Evolutionary conservation across 2,329 filamentous ascomycete species (phyloP).

Genomic region (Davidsoniella neocaledoniae): DNA sequence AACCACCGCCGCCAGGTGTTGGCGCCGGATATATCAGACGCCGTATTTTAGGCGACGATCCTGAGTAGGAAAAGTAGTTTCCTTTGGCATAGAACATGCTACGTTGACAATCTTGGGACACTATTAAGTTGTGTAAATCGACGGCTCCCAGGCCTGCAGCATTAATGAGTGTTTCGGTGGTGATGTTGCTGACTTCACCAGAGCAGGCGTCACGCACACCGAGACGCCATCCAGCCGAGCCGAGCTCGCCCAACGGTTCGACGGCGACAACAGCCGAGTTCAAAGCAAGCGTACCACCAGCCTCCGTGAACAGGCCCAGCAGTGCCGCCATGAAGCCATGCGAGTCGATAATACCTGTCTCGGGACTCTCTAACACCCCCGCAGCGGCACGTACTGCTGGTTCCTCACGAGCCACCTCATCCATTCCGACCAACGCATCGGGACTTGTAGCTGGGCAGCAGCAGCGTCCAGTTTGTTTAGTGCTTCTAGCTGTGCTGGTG

Average conservation of each 20-base stretch:
- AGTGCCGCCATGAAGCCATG: slow-evolving; percentile 73
- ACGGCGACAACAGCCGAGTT: slow-evolving; percentile 48
- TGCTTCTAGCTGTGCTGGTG: slow-evolving; percentile 47
- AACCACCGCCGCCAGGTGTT: slow-evolving; percentile 59
- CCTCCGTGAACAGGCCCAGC: slow-evolving; percentile 58
- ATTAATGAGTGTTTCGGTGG: slow-evolving; percentile 65
- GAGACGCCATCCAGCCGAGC: slow-evolving; percentile 53
- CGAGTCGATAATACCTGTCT: slow-evolving; percentile 80
- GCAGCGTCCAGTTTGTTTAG: slow-evolving; percentile 34
- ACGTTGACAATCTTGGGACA: slow-evolving; percentile 37
- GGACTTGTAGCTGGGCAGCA: slow-evolving; percentile 32
- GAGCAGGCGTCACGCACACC: slow-evolving; percentile 29
- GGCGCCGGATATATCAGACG: slow-evolving; percentile 82
- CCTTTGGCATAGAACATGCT: slow-evolving; percentile 77
- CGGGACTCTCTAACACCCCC: slow-evolving; percentile 67
- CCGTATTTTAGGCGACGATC: slow-evolving; percentile 42
- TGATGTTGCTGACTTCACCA: slow-evolving; percentile 41
- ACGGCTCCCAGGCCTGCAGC: slow-evolving; percentile 68
- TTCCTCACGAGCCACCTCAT: slow-evolving; percentile 48
- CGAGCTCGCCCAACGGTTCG: slow-evolving; percentile 27
- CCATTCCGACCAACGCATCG: slow-evolving; percentile 50
- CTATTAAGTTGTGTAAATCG: slow-evolving; percentile 65
- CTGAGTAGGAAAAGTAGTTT: slow-evolving; percentile 76
- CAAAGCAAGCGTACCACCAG: slow-evolving; percentile 58
- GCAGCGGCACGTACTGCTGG: slow-evolving; percentile 56